phyloP scores from a whole-genome alignment of 2,329 filamentous ascomycete species.

The Colletotrichum siamense region DNA sequence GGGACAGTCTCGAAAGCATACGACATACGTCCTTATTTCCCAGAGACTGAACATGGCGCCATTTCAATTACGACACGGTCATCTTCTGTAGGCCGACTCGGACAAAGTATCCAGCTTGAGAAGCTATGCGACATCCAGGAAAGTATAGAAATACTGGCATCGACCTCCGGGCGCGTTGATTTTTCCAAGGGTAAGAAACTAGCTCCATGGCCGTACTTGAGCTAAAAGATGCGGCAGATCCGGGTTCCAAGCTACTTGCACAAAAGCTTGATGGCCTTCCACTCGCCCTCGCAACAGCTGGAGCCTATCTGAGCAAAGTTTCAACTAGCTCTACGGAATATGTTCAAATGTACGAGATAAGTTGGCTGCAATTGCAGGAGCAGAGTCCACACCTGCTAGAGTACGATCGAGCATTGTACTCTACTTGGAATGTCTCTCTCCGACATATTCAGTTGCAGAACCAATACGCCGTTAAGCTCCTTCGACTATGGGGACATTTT shows the following conservation, averaged over 20 bases:
- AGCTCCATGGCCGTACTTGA: background rate
- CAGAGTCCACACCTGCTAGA: slow-evolving; percentile 30
- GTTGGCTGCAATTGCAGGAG: slow-evolving; percentile 40
- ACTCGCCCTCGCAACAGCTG: slow-evolving; percentile 50
- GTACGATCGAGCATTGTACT: slow-evolving; percentile 38
- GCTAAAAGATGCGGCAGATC: slow-evolving; percentile 27
- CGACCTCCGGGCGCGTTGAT: slow-evolving; percentile 28
- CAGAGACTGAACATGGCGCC: slow-evolving; percentile 39
- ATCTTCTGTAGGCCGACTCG: slow-evolving; percentile 34
- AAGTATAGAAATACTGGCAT: slow-evolving; percentile 34
- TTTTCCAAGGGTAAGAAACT: slow-evolving; percentile 32
- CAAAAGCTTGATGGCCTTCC: slow-evolving; percentile 47
- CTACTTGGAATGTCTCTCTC: slow-evolving; percentile 45
- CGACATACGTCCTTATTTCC: slow-evolving; percentile 37
- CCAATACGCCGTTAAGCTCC: slow-evolving; percentile 33
- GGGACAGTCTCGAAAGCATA: slow-evolving; percentile 20
- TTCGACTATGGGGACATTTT: slow-evolving; percentile 48
- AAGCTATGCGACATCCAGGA: slow-evolving; percentile 36
- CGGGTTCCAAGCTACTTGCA: slow-evolving; percentile 32
- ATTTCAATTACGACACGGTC: slow-evolving; percentile 43
- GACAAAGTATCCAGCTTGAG: slow-evolving; percentile 32
- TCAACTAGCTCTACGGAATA: slow-evolving; percentile 42
- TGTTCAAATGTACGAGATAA: slow-evolving; percentile 40
- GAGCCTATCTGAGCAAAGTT: slow-evolving; percentile 45
- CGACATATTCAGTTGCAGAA: slow-evolving; percentile 37